Evolutionary conservation across 73 alveolate genomes (phyloP).

Genomic region (Paramecium sexaurelia): DNA sequence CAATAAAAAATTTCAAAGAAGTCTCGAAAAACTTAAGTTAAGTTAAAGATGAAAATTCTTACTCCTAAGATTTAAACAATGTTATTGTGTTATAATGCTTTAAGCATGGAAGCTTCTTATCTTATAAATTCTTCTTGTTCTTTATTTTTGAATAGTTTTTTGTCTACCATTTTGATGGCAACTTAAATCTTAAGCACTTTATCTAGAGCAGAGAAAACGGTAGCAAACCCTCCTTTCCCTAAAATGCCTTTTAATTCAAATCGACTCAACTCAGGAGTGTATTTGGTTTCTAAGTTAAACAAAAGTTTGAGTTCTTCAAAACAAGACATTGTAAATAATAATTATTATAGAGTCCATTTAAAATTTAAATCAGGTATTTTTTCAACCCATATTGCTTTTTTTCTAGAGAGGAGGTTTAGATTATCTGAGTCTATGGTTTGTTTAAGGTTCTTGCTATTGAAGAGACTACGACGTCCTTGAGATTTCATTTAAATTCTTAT

Average conservation of each 20-base stretch:
- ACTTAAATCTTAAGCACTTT: not conserved
- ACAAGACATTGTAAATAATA: not conserved
- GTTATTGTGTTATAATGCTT: not conserved
- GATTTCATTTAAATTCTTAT: not conserved
- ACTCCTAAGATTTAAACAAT: not conserved
- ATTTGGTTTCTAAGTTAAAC: not conserved
- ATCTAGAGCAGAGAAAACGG: not conserved
- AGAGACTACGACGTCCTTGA: not conserved
- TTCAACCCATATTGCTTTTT: not conserved
- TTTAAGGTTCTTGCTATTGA: not conserved
- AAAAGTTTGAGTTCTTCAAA: not conserved
- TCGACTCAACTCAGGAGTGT: not conserved
- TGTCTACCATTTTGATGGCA: constrained; percentile 22
- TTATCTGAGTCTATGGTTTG: not conserved
- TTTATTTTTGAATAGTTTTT: not conserved
- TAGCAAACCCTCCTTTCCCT: constrained; percentile 32
- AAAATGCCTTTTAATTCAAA: not conserved
- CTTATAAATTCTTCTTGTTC: not conserved
- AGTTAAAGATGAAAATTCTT: not conserved
- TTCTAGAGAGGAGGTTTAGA: not conserved
- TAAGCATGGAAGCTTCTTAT: not conserved
- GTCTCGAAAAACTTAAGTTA: constrained; percentile 25
- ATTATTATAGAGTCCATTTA: not conserved
- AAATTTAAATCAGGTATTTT: not conserved
- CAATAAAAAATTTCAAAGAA: not conserved